These are phyloP conservation scores for Salvia splendens DNA, from an alignment of 257 asterid species.

Conservation along the genomic window DNA sequence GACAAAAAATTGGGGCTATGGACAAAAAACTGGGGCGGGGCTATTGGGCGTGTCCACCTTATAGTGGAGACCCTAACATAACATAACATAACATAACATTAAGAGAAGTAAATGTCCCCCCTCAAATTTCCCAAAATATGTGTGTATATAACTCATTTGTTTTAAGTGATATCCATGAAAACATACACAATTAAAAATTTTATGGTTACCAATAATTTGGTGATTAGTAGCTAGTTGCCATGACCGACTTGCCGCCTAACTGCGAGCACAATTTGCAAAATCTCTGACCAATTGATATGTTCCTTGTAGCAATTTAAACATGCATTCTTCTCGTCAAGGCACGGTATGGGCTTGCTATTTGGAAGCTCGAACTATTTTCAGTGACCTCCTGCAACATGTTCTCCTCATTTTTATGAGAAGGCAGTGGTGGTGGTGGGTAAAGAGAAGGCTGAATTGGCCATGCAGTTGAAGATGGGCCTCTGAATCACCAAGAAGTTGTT, in stretches of 20 bases:
- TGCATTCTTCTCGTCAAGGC: constrained; percentile 68
- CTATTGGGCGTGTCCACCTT: no score
- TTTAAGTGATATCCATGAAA: constrained; percentile 10
- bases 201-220: neutral
- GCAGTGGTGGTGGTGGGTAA: constrained; percentile 49
- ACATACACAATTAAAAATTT: constrained; percentile 1
- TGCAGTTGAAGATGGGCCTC: constrained; percentile 48
- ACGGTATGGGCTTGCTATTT: constrained; percentile 59
- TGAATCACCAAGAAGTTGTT: constrained; percentile 47
- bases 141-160: neutral
- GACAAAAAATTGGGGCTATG: no score
- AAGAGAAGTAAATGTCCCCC: no score
- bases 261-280: constrained; percentile 77
- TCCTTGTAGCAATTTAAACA: constrained; percentile 84
- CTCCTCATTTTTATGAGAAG: constrained; percentile 61
- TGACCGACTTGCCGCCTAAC: constrained; percentile 54
- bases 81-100: no score
- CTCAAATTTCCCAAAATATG: no score
- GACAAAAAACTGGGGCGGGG: no score
- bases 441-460: constrained; percentile 85
- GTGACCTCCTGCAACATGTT: constrained; percentile 80
- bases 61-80: no score
- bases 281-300: constrained; percentile 50
- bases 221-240: neutral
- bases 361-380: constrained; percentile 89